phyloP scores from a whole-genome alignment of 179 eudicot genomes.

The Beta corolliflora region DNA sequence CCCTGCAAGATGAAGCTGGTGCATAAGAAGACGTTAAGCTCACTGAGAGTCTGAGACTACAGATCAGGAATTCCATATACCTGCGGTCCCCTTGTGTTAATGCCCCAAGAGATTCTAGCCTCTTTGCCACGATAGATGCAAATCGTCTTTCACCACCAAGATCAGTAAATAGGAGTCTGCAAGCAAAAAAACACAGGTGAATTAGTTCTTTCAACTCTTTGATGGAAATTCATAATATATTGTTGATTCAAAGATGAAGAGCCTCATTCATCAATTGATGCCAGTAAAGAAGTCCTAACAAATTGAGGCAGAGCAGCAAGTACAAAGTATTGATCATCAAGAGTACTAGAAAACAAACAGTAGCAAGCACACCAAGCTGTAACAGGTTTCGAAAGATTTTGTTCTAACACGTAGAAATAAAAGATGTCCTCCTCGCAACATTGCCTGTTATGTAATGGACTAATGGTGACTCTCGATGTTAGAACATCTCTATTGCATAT shows the following conservation, averaged over 20 bases:
- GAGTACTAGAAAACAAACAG: background rate
- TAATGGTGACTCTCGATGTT: too few relatives aligned
- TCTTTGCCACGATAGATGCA: conserved; percentile 98
- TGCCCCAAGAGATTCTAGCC: conserved; percentile 96
- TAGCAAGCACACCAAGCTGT: too few relatives aligned
- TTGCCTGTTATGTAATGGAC: too few relatives aligned
- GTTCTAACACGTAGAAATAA: too few relatives aligned
- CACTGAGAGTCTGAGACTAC: background rate
- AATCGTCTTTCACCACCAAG: conserved; percentile 98
- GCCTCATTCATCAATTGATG: background rate
- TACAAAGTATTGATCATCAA: background rate
- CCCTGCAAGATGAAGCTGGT: conserved; percentile 56
- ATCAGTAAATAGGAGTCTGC: conserved; percentile 88
- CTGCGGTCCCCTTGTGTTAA: conserved; percentile 98
- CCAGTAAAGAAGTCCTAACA: too few relatives aligned
- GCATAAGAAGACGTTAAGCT: background rate
- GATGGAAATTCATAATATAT: background rate
- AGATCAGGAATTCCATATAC: conserved; percentile 43
- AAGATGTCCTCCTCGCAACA: too few relatives aligned
- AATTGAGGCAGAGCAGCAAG: background rate
- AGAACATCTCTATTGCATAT: too few relatives aligned
- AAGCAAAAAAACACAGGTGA: background rate
- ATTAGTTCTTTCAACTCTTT: background rate
- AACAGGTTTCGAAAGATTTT: too few relatives aligned
- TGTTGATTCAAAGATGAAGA: too few relatives aligned